Conservation (phyloP, 345 rosid genomes). For the Corymbia maculata region DNA sequence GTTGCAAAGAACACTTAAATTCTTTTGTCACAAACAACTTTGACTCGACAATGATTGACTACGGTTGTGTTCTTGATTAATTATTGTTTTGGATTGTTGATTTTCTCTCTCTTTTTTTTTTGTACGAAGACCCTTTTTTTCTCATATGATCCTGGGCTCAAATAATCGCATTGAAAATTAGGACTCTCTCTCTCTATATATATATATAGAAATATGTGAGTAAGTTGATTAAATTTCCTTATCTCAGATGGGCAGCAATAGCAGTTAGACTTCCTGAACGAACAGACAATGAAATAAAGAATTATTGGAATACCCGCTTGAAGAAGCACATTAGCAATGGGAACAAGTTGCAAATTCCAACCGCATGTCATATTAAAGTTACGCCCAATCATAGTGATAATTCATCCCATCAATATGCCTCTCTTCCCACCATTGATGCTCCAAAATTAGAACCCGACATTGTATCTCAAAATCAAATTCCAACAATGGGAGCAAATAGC, state of each 20-base stretch:
- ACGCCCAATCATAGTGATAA: neutral
- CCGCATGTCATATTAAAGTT: neutral
- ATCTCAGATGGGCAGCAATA: neutral
- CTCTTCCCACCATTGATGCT: neutral
- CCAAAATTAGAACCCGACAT: neutral
- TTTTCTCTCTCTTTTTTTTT: neutral
- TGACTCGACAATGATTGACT: neutral
- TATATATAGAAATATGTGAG: no score
- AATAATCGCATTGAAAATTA: neutral
- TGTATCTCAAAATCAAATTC: neutral
- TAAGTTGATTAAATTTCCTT: neutral
- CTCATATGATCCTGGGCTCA: neutral
- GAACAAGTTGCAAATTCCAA: neutral
- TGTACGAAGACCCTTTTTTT: neutral
- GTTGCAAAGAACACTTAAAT: neutral
- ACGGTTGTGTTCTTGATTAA: neutral
- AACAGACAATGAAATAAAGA: constrained; percentile 4
- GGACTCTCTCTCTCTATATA: neutral
- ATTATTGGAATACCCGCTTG: constrained; percentile 5
- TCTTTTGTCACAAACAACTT: neutral
- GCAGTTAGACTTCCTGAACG: neutral
- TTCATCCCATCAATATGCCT: neutral
- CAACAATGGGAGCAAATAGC: neutral
- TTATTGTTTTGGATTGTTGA: neutral
- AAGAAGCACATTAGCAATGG: neutral